Percentiles rank a stretch among this genome's conserved stretches.
Evolutionary conservation across 208 protist species (phyloP).

Genomic region (Porcisia deanei): DNA sequence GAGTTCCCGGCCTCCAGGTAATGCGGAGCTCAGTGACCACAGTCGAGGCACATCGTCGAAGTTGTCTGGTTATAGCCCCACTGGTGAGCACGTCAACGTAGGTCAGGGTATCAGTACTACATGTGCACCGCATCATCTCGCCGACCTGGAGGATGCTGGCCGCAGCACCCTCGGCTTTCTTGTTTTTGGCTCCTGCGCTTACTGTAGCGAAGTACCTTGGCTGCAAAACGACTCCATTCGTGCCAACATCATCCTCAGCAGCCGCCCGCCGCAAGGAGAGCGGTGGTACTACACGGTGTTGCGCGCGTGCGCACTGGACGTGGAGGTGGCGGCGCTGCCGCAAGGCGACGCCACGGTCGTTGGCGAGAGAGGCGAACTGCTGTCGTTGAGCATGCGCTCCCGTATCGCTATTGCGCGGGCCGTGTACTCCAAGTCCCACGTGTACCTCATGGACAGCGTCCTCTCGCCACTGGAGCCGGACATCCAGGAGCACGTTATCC

Average conservation of each 20-base stretch:
- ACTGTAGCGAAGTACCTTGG: conserved; percentile 85
- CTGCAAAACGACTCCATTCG: conserved; percentile 91
- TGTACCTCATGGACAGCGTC: conserved; percentile 91
- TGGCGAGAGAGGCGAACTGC: conserved; percentile 65
- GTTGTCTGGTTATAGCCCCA: background rate
- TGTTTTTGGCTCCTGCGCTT: conserved; percentile 68
- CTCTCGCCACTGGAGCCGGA: conserved; percentile 87
- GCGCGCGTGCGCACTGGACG: conserved; percentile 62
- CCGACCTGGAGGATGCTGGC: conserved; percentile 13
- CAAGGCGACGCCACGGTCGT: conserved; percentile 88
- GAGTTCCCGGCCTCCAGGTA: background rate
- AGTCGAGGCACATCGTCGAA: background rate
- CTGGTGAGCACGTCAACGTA: conserved; percentile 7
- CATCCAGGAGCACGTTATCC: conserved; percentile 62
- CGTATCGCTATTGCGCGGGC: conserved; percentile 83
- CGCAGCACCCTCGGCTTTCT: conserved; percentile 54
- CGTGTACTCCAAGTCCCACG: conserved; percentile 75
- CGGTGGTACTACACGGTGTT: conserved; percentile 73
- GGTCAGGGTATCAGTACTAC: conserved; percentile 18
- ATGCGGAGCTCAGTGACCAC: background rate
- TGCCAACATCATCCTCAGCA: conserved; percentile 92
- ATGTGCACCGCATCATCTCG: conserved; percentile 11
- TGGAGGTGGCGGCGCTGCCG: conserved; percentile 75
- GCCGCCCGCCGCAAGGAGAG: conserved; percentile 26
- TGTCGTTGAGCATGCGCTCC: conserved; percentile 77